Evolutionary conservation across 2,329 filamentous ascomycete genomes (phyloP).

Genomic region (Bipolaris gigantea): DNA sequence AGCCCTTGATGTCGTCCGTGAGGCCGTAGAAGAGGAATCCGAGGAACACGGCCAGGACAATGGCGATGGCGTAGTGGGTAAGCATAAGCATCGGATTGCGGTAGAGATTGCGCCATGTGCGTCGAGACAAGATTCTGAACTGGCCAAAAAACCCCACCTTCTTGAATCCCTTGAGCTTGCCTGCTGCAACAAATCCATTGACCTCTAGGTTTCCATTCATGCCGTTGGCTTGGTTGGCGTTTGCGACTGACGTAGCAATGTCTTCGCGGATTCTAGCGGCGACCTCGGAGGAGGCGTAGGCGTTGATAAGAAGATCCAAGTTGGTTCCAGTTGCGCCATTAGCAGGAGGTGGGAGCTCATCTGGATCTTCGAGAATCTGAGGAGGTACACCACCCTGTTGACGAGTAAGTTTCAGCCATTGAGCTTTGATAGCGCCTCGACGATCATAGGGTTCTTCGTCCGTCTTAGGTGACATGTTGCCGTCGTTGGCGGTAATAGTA

Average conservation of each 20-base stretch:
- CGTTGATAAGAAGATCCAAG: constrained; percentile 76
- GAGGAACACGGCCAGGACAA: constrained; percentile 88
- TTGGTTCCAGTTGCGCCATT: constrained; percentile 66
- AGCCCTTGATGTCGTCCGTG: constrained; percentile 93
- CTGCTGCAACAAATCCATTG: constrained; percentile 58
- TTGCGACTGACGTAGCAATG: constrained; percentile 69
- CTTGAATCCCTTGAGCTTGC: constrained; percentile 75
- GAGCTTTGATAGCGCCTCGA: constrained; percentile 55
- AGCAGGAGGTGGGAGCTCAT: constrained; percentile 62
- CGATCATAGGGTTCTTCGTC: constrained; percentile 61
- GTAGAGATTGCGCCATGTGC: constrained; percentile 97
- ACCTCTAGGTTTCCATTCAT: constrained; percentile 59
- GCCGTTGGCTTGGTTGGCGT: constrained; percentile 68
- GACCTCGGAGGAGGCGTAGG: constrained; percentile 78
- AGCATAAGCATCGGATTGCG: constrained; percentile 98
- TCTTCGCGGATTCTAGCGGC: constrained; percentile 74
- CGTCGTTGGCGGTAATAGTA: constrained; percentile 52
- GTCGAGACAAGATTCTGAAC: constrained; percentile 83
- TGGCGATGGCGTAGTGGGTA: constrained; percentile 96
- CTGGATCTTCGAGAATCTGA: constrained; percentile 70
- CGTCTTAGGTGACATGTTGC: constrained; percentile 60
- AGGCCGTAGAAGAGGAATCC: constrained; percentile 96
- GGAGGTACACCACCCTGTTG: constrained; percentile 58
- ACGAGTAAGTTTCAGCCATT: constrained; percentile 63
- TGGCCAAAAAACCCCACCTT: constrained; percentile 79